These are phyloP conservation scores for Termitomyces sp. DNA, from an alignment of 768 basidiomycete species.

Conservation along the genomic window DNA sequence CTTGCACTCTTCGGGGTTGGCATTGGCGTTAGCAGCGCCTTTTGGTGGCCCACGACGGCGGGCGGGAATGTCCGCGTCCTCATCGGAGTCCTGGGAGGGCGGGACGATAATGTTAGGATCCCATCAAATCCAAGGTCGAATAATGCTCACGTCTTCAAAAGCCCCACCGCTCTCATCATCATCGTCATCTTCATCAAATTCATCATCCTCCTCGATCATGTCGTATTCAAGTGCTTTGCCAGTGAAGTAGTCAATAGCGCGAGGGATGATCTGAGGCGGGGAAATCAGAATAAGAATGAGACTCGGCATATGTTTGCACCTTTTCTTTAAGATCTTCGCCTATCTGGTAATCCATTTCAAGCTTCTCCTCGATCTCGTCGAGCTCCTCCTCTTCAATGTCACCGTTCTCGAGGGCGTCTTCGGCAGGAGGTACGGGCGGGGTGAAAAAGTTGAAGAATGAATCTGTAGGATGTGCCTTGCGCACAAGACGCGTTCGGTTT, in stretches of 20 bases:
- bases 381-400: slow-evolving; percentile 84
- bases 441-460: slow-evolving; percentile 99
- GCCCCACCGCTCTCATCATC: slow-evolving; percentile 32
- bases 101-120: slow-evolving; percentile 7
- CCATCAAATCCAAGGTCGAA: neutral
- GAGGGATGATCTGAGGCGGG: slow-evolving; percentile 77
- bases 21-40: slow-evolving; percentile 44
- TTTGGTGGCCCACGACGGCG: slow-evolving; percentile 59
- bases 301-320: slow-evolving; percentile 35
- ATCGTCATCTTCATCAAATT: slow-evolving; percentile 58
- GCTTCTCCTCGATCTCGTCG: slow-evolving; percentile 87
- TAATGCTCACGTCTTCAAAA: slow-evolving; percentile 49
- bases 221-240: slow-evolving; percentile 93
- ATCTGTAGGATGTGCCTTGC: slow-evolving; percentile 86
- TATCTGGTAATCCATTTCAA: slow-evolving; percentile 97
- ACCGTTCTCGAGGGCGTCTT: slow-evolving; percentile 62
- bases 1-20: slow-evolving; percentile 87
- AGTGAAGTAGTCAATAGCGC: slow-evolving; percentile 96
- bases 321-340: slow-evolving; percentile 98
- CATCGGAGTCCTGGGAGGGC: slow-evolving; percentile 57
- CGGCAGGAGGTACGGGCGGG: slow-evolving; percentile 70
- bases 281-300: neutral
- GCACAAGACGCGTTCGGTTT: slow-evolving; percentile 76
- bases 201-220: slow-evolving; percentile 56
- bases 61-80: slow-evolving; percentile 61